Evolutionary conservation across 2,329 filamentous ascomycete species (phyloP), one percentile per base, ranked within the genome.

Genomic region (Corynespora cassiicola): DNA sequence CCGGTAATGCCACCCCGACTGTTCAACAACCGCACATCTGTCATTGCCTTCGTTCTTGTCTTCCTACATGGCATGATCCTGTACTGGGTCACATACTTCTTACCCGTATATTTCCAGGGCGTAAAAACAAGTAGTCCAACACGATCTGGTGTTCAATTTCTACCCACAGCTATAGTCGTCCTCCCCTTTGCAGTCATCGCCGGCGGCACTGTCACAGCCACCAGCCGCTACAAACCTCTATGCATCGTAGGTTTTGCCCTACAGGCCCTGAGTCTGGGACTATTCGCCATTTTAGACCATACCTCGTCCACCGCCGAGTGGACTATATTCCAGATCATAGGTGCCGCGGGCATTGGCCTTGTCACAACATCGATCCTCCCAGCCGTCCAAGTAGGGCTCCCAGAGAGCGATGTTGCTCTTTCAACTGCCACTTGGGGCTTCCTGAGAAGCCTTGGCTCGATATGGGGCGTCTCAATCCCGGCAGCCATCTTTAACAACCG

Each of bases 41-140:
- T 50, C 1, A 50, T 65, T 9, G 54, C 54, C 0, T 69, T 66
- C 32, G 34, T 61, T 4, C 43, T 65, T 8, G 69, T 64, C 2
- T 71, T 75, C 35, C 33, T 75, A 2, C 60, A 71, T 25, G 58
- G 60, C 4, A 40, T 73, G 5, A 48, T 72, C 7, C 38, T 61
- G 5, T 65, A 65, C 30, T 72, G 69, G 63, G 40, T 56, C 6
- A 46, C 66, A 18, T 71, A 66, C 54, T 76, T 74, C 46, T 38
- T 76, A 1, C 72, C 75, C 0, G 49, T 77, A 6, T 78, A 74
- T 47, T 75, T 77, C 50, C 72, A 77, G 36, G 64, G 60, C 1
- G 70, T 77, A 0, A 54, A 58, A 5, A 31, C 54, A 1, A 58
- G 63, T 4, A 54, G 59, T 0, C 66, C 75, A 0, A 46, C 55